Evolutionary conservation across 331 rosid genomes (phyloP), one percentile per base, ranked within the genome.

Genomic region (Rosa hybrid): DNA sequence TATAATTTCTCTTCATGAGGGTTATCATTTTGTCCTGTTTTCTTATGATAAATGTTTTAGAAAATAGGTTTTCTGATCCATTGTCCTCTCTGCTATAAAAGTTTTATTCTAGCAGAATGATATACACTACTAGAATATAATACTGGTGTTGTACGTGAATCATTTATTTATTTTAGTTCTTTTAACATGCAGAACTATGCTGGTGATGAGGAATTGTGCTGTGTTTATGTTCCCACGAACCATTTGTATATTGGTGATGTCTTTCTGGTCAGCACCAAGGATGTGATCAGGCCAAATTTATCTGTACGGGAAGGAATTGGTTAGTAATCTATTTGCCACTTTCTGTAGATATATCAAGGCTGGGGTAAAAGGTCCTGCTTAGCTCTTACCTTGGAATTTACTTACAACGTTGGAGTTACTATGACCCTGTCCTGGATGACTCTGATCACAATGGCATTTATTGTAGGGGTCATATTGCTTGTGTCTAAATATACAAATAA

Each of bases 281-380:
- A 96, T 88, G 97, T 96, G 70, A 90, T 92, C 74, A 86, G 99
- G 81, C 99, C 99, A 51, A 96, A 91, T 84, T 79, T 96, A 82
- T 96, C 99, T 0, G 98, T 96, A 73, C 97, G 99, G 48, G 99
- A 96, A 91, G 99, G 99, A 84, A 96, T 96, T 76, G 99, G 99
- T 93, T 64, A 93, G 98, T 85, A 25, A 45, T 75, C 69, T 62
- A 12, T 60, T 0, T 49, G 17, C 25, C 51, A 62, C 50, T 56
- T 27, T 50, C 6, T 53, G 74, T 64, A 25, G 68, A 82, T 21
- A 27, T 45, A 23, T 18, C 12, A 12, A 13, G 49, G 59, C 27
- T 10, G 16, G 41, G 30, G 34, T 11, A 23, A 69, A 70, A n/a
- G 3, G 11, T 34, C 42, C 30, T 64, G 25, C 41, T 18, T 54